A percentile compares a stretch with the other conserved stretches of the same genome.
Evolutionary conservation across 2,329 filamentous ascomycete species (phyloP).

Genomic region (Alternaria postmessia): DNA sequence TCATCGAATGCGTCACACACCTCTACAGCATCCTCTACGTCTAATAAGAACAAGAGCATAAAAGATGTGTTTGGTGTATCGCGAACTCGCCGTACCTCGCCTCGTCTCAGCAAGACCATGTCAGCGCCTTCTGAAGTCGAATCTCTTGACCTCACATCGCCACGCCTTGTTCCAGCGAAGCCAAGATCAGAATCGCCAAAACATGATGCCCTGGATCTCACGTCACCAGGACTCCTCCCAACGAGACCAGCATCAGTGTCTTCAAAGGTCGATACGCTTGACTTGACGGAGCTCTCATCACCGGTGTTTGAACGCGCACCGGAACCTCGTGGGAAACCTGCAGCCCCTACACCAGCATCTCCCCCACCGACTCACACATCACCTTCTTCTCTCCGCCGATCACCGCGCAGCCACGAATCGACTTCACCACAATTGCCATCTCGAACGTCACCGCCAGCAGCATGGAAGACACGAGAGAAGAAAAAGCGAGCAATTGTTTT

Average conservation of each 20-base stretch:
- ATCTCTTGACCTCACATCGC: constrained; percentile 28
- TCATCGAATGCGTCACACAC: constrained; percentile 36
- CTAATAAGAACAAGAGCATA: constrained; percentile 9
- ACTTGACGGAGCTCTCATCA: constrained; percentile 33
- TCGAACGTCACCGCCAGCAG: constrained; percentile 28
- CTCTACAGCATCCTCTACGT: constrained; percentile 8
- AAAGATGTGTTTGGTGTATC: constrained; percentile 5
- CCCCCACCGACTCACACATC: constrained; percentile 13
- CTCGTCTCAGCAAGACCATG: constrained; percentile 30
- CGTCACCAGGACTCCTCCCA: constrained; percentile 12
- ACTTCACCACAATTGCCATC: constrained; percentile 3
- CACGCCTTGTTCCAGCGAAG: constrained; percentile 4
- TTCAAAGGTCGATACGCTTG: constrained; percentile 29
- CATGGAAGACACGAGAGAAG: constrained; percentile 41
- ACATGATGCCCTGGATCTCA: constrained; percentile 39
- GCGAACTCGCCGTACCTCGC: constrained; percentile 31
- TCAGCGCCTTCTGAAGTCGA: constrained; percentile 15
- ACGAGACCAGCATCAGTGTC: constrained; percentile 9
- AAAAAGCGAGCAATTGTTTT: constrained; percentile 45
- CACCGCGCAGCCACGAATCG: constrained; percentile 28
- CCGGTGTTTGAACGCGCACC: constrained; percentile 3
- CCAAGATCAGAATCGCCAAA: constrained; percentile 13
- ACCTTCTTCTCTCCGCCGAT: constrained; percentile 25
- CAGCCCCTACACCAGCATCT: neutral
- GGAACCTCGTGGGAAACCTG: neutral